Percentiles rank a stretch among this genome's conserved stretches.
Conservation (phyloP, 257 asterid species). For the Solanum bukasovii region DNA sequence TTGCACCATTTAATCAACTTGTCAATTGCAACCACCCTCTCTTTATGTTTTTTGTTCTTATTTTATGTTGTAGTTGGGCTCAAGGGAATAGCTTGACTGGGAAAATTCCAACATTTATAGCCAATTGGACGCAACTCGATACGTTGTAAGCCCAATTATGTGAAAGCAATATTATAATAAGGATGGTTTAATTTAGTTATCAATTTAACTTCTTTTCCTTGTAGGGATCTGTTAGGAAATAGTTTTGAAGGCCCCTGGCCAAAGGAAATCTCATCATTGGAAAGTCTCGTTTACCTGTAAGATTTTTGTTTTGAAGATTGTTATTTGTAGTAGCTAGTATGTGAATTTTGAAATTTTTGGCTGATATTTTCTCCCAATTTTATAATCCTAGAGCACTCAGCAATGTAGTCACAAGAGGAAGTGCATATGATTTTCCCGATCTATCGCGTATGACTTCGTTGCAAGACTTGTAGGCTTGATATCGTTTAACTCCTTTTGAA, state of each 20-base stretch:
- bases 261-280: neutral
- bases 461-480: neutral
- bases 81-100: conserved; percentile 7
- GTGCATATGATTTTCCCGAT: neutral
- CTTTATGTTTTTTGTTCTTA: neutral
- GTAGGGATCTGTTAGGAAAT: conserved; percentile 5
- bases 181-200: neutral
- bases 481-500: neutral
- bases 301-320: neutral
- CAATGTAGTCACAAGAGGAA: neutral
- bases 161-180: neutral
- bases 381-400: neutral
- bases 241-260: conserved; percentile 10
- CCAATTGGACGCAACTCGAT: neutral
- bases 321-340: neutral
- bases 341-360: neutral
- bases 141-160: neutral
- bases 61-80: neutral
- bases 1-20: neutral
- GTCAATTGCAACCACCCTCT: neutral
- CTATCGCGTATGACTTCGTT: neutral
- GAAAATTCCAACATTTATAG: neutral
- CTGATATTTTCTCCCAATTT: neutral
- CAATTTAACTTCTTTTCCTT: neutral
- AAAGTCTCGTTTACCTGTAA: neutral